Percentiles rank a stretch among this genome's conserved stretches.
These are phyloP conservation scores for Cladosporium halotolerans DNA, from an alignment of 2,329 filamentous ascomycete species.

Conservation along the genomic window DNA sequence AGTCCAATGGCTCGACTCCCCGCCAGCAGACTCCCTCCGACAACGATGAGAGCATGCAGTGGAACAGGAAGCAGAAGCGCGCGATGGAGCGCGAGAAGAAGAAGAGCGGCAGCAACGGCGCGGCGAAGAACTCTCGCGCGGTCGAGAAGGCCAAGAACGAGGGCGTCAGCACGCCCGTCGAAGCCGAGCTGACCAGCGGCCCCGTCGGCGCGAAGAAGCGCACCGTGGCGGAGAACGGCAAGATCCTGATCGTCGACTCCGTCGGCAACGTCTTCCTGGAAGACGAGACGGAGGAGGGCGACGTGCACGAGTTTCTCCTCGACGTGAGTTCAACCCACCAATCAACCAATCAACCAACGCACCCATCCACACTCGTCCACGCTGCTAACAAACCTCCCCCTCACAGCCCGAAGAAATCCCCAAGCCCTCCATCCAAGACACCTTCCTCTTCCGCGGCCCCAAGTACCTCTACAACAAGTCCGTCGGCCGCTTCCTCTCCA, in stretches of 20 bases:
- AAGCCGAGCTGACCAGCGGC: conserved; percentile 46
- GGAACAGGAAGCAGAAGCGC: conserved; percentile 78
- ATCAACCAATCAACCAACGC: not conserved
- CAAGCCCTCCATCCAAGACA: conserved; percentile 71
- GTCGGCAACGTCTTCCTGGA: conserved; percentile 92
- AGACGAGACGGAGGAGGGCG: conserved; percentile 80
- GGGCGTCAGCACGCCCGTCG: conserved; percentile 50
- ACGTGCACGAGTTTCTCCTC: conserved; percentile 74
- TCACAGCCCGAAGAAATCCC: conserved; percentile 69
- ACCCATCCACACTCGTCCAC: not conserved
- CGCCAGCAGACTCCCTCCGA: conserved; percentile 11
- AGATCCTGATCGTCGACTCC: conserved; percentile 87
- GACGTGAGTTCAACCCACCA: conserved; percentile 57
- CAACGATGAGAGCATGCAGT: conserved; percentile 48
- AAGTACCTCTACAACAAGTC: conserved; percentile 59
- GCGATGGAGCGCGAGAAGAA: conserved; percentile 80
- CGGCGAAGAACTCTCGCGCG: conserved; percentile 38
- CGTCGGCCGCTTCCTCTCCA: conserved; percentile 38
- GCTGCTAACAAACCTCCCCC: not conserved
- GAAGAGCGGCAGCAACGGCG: conserved; percentile 53
- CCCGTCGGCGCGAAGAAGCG: conserved; percentile 75
- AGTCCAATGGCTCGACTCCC: conserved; percentile 21
- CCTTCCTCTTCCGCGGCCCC: conserved; percentile 73
- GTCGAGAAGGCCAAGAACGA: conserved; percentile 46
- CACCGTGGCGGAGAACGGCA: conserved; percentile 90